Conservation (phyloP, 305 asterid genomes). For the Striga hermonthica region DNA sequence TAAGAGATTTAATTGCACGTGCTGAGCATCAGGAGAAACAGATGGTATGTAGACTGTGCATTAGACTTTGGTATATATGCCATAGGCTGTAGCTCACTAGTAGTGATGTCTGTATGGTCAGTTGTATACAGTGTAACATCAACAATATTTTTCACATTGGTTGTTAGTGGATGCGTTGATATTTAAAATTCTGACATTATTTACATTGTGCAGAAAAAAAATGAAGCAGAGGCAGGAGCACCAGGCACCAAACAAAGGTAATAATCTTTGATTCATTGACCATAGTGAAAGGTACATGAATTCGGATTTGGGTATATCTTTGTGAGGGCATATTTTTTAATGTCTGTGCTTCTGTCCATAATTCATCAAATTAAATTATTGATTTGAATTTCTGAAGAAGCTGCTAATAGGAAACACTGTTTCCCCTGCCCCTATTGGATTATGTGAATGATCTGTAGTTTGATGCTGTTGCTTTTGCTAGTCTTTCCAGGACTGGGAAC, state of each 20-base stretch:
- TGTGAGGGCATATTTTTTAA: background rate
- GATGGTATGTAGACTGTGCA: constrained; percentile 42
- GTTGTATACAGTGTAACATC: background rate
- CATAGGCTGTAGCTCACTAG: constrained; percentile 18
- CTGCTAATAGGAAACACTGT: constrained; percentile 6
- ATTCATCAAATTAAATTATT: no score
- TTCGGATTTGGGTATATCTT: constrained; percentile 11
- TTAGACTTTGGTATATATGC: constrained; percentile 16
- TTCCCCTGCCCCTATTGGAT: background rate
- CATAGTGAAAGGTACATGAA: constrained; percentile 1
- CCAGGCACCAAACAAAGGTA: constrained; percentile 43
- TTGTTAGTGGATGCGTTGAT: constrained; percentile 3
- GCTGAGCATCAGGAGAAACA: constrained; percentile 77
- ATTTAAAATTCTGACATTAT: constrained; percentile 18
- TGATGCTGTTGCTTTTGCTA: background rate
- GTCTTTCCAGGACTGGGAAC: background rate
- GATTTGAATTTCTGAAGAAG: background rate
- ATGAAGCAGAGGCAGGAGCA: constrained; percentile 38
- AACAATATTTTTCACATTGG: background rate
- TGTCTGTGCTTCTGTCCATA: no score
- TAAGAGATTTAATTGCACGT: constrained; percentile 74
- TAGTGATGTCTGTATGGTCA: constrained; percentile 14
- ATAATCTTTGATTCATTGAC: constrained; percentile 16
- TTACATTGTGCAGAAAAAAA: constrained; percentile 53
- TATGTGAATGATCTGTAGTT: background rate